Evolutionary conservation across 192 early-diverging fungal genomes (phyloP).

Genomic region (Mortierella claussenii): DNA sequence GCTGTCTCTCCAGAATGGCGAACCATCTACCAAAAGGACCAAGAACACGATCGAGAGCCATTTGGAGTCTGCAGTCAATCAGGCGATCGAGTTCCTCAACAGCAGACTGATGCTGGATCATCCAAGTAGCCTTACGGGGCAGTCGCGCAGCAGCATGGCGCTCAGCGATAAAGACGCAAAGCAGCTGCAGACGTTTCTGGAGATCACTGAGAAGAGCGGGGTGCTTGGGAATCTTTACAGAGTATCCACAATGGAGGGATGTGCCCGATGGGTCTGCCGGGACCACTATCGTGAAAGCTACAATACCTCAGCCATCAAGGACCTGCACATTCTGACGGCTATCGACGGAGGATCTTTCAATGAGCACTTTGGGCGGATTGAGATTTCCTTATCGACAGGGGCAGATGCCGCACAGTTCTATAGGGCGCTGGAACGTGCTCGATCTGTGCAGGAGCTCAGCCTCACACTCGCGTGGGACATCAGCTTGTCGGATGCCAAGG

Average conservation of each 20-base stretch:
- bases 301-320: conserved; percentile 5
- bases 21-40: background rate
- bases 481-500: conserved; percentile 5
- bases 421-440: conserved; percentile 14
- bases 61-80: conserved; percentile 12
- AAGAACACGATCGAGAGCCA: background rate
- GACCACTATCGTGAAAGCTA: conserved; percentile 33
- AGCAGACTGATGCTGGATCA: background rate
- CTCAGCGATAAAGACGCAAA: conserved; percentile 6
- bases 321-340: conserved; percentile 2
- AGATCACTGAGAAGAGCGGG: background rate
- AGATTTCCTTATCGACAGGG: conserved; percentile 2
- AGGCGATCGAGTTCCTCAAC: conserved; percentile 23
- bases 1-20: background rate
- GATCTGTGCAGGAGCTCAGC: conserved; percentile 19
- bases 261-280: conserved; percentile 33
- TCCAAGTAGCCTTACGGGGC: too few relatives aligned
- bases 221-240: conserved; percentile 30
- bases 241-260: conserved; percentile 10
- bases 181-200: conserved; percentile 14
- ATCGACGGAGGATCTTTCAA: conserved; percentile 26
- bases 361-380: conserved; percentile 11
- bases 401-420: conserved; percentile 21
- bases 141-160: background rate
- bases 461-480: conserved; percentile 10